phyloP scores from a whole-genome alignment of 495 filamentous ascomycete genomes.

The Aspergillus nanangensis region DNA sequence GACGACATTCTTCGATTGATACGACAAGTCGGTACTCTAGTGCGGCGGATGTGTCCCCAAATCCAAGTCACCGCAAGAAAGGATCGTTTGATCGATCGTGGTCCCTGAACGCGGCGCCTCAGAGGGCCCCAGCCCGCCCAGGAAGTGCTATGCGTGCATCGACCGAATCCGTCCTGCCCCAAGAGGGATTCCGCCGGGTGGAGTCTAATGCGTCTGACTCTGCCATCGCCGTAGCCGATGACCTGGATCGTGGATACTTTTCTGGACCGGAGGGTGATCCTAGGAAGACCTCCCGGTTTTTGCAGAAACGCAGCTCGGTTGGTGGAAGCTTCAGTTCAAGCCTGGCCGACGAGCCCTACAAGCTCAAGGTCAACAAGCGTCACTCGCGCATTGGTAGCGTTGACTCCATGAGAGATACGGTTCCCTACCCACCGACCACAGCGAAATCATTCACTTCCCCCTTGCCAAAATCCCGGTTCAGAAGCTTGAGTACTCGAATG shows the following conservation, averaged over 20 bases:
- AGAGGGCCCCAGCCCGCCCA: conserved; percentile 25
- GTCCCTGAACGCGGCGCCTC: conserved; percentile 57
- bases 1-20: conserved; percentile 83
- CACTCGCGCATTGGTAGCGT: conserved; percentile 78
- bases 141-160: conserved; percentile 32
- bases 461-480: conserved; percentile 37
- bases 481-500: conserved; percentile 41
- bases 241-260: conserved; percentile 89
- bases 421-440: conserved; percentile 31
- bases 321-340: conserved; percentile 53
- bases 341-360: conserved; percentile 61
- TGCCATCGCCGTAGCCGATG: conserved; percentile 33
- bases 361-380: conserved; percentile 51
- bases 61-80: conserved; percentile 64
- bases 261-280: conserved; percentile 81
- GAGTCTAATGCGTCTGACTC: conserved; percentile 25
- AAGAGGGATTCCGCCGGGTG: conserved; percentile 19
- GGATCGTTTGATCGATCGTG: conserved; percentile 88
- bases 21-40: conserved; percentile 40
- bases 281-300: conserved; percentile 64
- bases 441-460: conserved; percentile 59
- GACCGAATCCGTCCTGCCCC: conserved; percentile 11
- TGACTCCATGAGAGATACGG: conserved; percentile 49
- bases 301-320: conserved; percentile 70
- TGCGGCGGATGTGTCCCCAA: conserved; percentile 16